Evolutionary conservation across 2,329 filamentous ascomycete species (phyloP).

Genomic region (Tolypocladium guangdongense): DNA sequence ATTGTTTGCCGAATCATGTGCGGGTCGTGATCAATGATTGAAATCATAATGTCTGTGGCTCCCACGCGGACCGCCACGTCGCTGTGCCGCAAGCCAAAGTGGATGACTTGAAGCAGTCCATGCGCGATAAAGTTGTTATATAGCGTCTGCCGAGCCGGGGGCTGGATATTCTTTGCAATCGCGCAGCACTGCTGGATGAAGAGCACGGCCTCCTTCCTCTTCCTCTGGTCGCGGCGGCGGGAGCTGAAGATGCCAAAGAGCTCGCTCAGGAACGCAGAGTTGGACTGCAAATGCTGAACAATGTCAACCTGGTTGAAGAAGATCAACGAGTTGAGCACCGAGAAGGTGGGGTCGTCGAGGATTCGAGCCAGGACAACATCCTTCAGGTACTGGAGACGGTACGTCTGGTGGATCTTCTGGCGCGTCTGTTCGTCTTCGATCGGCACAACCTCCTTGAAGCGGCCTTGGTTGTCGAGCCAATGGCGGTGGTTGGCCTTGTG

Average conservation of each 20-base stretch:
- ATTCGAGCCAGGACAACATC: constrained; percentile 97
- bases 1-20: constrained; percentile 90
- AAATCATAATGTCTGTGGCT: constrained; percentile 85
- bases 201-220: constrained; percentile 86
- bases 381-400: constrained; percentile 91
- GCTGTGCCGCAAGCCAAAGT: constrained; percentile 76
- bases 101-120: constrained; percentile 81
- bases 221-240: constrained; percentile 50
- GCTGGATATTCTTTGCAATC: constrained; percentile 90
- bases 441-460: constrained; percentile 91
- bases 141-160: constrained; percentile 65
- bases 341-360: constrained; percentile 94
- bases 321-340: constrained; percentile 91
- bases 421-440: constrained; percentile 75
- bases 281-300: constrained; percentile 83
- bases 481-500: constrained; percentile 96
- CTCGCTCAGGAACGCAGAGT: constrained; percentile 66
- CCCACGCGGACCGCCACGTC: constrained; percentile 82
- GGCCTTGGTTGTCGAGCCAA: constrained; percentile 77
- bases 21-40: constrained; percentile 91
- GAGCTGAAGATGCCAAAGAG: constrained; percentile 77
- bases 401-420: constrained; percentile 91
- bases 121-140: constrained; percentile 86
- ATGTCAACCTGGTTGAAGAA: constrained; percentile 99
- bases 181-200: constrained; percentile 95